phyloP scores from a whole-genome alignment of 306 rosid genomes.

The Rubus idaeus region DNA sequence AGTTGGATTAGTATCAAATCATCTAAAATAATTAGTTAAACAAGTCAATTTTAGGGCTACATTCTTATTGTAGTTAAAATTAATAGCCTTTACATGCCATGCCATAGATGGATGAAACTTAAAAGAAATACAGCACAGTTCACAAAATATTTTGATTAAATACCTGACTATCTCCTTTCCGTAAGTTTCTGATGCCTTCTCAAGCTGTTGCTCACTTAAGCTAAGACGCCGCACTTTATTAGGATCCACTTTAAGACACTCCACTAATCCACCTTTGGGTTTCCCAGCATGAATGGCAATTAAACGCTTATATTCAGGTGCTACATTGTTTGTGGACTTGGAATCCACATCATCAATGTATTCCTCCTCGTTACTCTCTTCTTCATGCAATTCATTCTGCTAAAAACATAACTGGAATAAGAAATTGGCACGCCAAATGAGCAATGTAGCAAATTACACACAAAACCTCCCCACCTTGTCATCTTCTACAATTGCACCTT shows the following conservation, averaged over 20 bases:
- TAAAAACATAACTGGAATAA: conserved; percentile 29
- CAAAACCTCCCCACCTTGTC: conserved; percentile 56
- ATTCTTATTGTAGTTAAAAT: background rate
- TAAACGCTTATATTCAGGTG: conserved; percentile 72
- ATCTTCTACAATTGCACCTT: conserved; percentile 36
- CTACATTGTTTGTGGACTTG: conserved; percentile 46
- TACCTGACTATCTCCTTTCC: conserved; percentile 88
- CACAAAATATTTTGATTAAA: background rate
- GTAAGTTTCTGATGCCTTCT: conserved; percentile 58
- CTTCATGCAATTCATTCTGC: conserved; percentile 49
- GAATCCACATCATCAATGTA: conserved; percentile 42
- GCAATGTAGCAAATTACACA: conserved; percentile 11
- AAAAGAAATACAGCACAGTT: background rate
- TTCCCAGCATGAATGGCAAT: conserved; percentile 98
- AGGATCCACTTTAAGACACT: conserved; percentile 81
- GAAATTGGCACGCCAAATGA: conserved; percentile 20
- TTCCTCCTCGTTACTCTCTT: conserved; percentile 47
- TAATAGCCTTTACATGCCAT: background rate
- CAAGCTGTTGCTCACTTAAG: conserved; percentile 95
- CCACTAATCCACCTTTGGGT: conserved; percentile 86
- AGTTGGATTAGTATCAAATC: background rate
- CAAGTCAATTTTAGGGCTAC: background rate
- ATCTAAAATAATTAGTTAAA: background rate
- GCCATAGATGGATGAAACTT: background rate
- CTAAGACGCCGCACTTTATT: conserved; percentile 85